Evolutionary conservation across 2,329 filamentous ascomycete species (phyloP).

Genomic region (Aspergillus caelatus): DNA sequence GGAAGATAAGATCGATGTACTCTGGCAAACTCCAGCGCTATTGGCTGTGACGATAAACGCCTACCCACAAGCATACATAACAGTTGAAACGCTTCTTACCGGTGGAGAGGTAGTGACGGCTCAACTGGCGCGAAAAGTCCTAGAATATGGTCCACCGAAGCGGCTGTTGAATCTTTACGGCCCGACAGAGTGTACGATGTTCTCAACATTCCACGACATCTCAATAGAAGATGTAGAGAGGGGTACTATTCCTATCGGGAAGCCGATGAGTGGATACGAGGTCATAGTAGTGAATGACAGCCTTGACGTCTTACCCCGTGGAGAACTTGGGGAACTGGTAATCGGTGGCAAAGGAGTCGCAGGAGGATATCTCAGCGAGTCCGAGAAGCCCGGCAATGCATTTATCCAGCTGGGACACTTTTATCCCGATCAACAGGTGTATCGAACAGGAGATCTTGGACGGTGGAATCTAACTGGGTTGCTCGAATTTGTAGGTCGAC

Average conservation of each 20-base stretch:
- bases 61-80: conserved; percentile 9
- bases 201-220: conserved; percentile 14
- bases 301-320: conserved; percentile 6
- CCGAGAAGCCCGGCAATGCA: conserved; percentile 65
- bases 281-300: conserved; percentile 19
- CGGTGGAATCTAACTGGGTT: conserved; percentile 64
- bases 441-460: conserved; percentile 79
- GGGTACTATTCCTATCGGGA: conserved; percentile 45
- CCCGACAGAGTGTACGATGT: conserved; percentile 13
- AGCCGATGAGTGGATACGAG: conserved; percentile 16
- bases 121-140: conserved; percentile 8
- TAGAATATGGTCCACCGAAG: conserved; percentile 10
- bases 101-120: conserved; percentile 18
- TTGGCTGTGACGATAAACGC: conserved; percentile 8
- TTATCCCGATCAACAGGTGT: conserved; percentile 64
- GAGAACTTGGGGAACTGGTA: conserved; percentile 25
- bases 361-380: conserved; percentile 67
- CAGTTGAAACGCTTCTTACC: conserved; percentile 8
- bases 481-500: conserved; percentile 72
- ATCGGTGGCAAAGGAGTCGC: conserved; percentile 62
- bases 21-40: conserved; percentile 13
- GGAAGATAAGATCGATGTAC: conserved; percentile 4
- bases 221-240: conserved; percentile 17
- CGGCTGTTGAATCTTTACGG: conserved; percentile 15
- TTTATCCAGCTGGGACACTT: conserved; percentile 74